Conservation (phyloP, 2,329 filamentous ascomycete species). For the Eutypa lata region DNA sequence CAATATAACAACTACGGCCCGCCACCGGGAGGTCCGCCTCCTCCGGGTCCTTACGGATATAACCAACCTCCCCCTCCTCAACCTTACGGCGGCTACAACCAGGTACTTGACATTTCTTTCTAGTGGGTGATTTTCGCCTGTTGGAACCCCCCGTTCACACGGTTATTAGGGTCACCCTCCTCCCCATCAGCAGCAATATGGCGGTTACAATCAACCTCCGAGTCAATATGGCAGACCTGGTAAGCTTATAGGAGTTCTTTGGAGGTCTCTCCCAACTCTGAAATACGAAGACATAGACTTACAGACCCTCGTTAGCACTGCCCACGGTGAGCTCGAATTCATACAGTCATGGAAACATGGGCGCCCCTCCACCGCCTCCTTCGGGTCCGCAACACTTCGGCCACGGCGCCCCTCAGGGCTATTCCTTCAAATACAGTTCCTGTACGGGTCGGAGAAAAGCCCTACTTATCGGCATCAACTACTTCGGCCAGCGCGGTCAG, state of each 20-base stretch:
- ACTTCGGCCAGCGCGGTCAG: conserved; percentile 89
- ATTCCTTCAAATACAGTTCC: conserved; percentile 86
- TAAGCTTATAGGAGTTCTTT: conserved; percentile 24
- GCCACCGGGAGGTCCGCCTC: conserved; percentile 25
- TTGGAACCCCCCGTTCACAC: conserved; percentile 16
- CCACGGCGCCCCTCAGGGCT: conserved; percentile 73
- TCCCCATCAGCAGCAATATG: conserved; percentile 39
- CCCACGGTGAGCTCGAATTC: conserved; percentile 47
- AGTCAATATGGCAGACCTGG: conserved; percentile 49
- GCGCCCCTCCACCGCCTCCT: conserved; percentile 65
- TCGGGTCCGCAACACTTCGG: conserved; percentile 69
- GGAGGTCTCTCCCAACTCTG: background rate
- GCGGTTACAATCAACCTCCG: conserved; percentile 37
- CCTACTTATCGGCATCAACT: conserved; percentile 91
- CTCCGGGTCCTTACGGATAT: conserved; percentile 42
- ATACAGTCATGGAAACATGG: conserved; percentile 54
- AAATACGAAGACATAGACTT: background rate
- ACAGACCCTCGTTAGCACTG: conserved; percentile 39
- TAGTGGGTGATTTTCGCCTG: background rate
- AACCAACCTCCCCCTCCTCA: conserved; percentile 46
- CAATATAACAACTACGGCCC: conserved; percentile 49
- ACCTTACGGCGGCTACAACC: conserved; percentile 39
- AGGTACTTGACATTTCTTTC: conserved; percentile 20
- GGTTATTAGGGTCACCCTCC: conserved; percentile 34
- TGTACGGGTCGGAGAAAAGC: conserved; percentile 89